These are phyloP conservation scores for Sphaerobolus stellatus DNA, from an alignment of 1,284 basidiomycete species.

Conservation along the genomic window DNA sequence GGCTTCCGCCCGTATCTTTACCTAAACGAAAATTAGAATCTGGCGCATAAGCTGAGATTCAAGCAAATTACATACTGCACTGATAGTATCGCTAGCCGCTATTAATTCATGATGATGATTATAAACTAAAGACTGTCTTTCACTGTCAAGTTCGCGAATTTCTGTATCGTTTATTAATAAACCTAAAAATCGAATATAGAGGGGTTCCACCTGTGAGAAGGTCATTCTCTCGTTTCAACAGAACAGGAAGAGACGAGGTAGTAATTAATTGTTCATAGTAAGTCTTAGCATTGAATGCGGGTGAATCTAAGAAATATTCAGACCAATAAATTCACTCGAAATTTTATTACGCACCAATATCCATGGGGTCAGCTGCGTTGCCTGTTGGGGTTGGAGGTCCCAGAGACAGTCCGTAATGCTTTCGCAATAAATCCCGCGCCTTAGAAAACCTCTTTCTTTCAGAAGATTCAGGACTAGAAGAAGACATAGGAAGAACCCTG, in stretches of 20 bases:
- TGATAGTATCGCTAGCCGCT: constrained; percentile 88
- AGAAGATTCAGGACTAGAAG: constrained; percentile 7
- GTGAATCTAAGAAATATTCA: constrained; percentile 53
- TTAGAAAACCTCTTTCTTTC: constrained; percentile 46
- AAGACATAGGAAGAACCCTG: constrained; percentile 29
- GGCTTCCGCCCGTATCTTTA: constrained; percentile 81
- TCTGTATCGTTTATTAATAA: constrained; percentile 43
- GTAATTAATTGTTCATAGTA: constrained; percentile 86
- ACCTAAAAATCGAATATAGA: background rate
- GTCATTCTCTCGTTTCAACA: constrained; percentile 78
- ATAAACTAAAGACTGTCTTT: constrained; percentile 88
- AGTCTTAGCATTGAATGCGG: constrained; percentile 75
- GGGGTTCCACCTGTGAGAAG: constrained; percentile 57
- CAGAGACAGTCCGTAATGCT: constrained; percentile 79
- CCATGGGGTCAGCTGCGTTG: constrained; percentile 70
- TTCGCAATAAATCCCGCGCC: constrained; percentile 73
- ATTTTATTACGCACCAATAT: constrained; percentile 53
- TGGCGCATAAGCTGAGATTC: background rate
- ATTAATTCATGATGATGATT: constrained; percentile 95
- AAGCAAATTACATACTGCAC: constrained; percentile 56
- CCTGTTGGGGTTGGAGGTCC: constrained; percentile 61
- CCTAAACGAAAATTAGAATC: constrained; percentile 42
- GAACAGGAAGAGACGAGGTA: constrained; percentile 65
- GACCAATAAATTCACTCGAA: background rate
- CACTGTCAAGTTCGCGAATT: constrained; percentile 83